These are phyloP conservation scores for Ambrosiella beaveri DNA, from an alignment of 2,329 filamentous ascomycete species.

Conservation along the genomic window DNA sequence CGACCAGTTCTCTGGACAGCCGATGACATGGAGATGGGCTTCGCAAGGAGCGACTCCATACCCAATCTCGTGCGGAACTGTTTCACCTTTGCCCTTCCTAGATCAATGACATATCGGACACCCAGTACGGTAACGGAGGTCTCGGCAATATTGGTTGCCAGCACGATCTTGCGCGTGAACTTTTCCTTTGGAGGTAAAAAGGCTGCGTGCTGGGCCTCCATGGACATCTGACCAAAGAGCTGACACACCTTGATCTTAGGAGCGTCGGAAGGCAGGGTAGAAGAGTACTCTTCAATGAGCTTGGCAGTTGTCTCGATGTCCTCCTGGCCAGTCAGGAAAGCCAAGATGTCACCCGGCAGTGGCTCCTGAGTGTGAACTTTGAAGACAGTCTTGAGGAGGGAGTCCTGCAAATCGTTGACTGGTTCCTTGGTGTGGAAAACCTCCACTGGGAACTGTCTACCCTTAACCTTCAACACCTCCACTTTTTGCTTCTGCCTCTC, in stretches of 20 bases:
- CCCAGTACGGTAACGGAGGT: conserved; percentile 93
- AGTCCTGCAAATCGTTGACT: conserved; percentile 66
- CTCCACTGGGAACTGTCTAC: conserved; percentile 73
- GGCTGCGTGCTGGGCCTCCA: conserved; percentile 69
- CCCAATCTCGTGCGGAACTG: conserved; percentile 72
- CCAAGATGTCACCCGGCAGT: conserved; percentile 82
- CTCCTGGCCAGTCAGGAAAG: conserved; percentile 84
- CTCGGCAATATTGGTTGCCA: conserved; percentile 96
- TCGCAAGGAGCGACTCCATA: conserved; percentile 77
- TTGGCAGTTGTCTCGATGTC: conserved; percentile 72
- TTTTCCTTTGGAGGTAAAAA: conserved; percentile 57
- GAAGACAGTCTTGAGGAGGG: conserved; percentile 65
- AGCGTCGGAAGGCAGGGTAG: conserved; percentile 53
- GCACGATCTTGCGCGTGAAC: conserved; percentile 72
- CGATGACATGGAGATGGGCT: conserved; percentile 82
- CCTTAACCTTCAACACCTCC: conserved; percentile 46
- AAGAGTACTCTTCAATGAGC: conserved; percentile 63
- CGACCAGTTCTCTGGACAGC: conserved; percentile 83
- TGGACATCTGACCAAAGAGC: conserved; percentile 77
- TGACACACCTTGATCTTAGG: conserved; percentile 60
- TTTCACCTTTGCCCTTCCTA: conserved; percentile 87
- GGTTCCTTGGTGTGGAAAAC: conserved; percentile 57
- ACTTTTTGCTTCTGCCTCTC: background rate
- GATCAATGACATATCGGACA: conserved; percentile 79
- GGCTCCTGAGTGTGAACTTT: conserved; percentile 76